Evolutionary conservation across 495 filamentous ascomycete species (phyloP), one percentile per base, ranked within the genome.

Genomic region (Penicillium taxi): DNA sequence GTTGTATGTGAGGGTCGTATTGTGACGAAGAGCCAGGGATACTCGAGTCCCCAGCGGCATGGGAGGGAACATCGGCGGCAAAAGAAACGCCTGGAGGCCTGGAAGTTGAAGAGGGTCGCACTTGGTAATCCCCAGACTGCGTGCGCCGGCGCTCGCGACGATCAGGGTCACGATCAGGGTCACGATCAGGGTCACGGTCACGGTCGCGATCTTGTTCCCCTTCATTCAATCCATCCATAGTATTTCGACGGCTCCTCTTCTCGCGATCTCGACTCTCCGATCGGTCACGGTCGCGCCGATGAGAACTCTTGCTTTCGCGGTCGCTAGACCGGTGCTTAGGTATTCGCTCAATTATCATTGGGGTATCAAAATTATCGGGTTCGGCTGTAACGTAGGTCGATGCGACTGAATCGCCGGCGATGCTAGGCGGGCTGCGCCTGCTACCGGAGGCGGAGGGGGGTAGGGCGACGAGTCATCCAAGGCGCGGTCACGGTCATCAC

Each of bases 351-450:
- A 52, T 42, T 32, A 53, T 33, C 22, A 52, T 48, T 17, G 47
- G 54, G 26, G 57, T 45, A 18, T 51, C 53, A 15, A 52, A 41
- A 11, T 46, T 20, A 23, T 62, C 53, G 12, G 64, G 61, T n/a
- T 66, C 62, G 19, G 73, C 72, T 25, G 73, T 75, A 37, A 73
- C 63, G 54, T 72, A 75, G 40, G 64, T 66, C 26, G 72, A 74
- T 27, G 67, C 73, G 26, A 71, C 56, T 0, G 70, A 73, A 18
- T 69, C 61, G 28, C 58, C 59, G 13, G 70, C 61, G 16, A 55
- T 47, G 31, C 67, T 72, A 17, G 53, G 12, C 2, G 60, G 41
- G 26, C 57, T 50, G 31, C 58, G 58, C 41, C 49, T 56, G 47
- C 58, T 62, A 12, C 58, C 55, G 35, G 55, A 64, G 39, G 53